Percentiles rank a stretch among this genome's conserved stretches.
Conservation (phyloP, 108 stramenopile genomes). For the Skeletonema menzelii region DNA sequence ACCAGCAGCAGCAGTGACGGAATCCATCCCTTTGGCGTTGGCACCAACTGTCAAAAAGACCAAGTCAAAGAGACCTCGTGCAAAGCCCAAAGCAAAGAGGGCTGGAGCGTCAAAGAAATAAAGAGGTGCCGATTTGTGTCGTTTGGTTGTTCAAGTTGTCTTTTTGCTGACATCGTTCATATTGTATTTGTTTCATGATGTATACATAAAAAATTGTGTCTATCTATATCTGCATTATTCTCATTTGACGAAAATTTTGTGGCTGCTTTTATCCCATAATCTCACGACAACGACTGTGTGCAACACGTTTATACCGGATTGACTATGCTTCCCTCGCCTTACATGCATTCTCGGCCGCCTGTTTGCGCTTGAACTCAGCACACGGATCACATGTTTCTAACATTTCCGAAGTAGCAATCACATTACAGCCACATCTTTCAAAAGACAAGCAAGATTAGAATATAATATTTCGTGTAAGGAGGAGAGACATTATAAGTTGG, state of each 20-base stretch:
- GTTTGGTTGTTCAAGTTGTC: no score
- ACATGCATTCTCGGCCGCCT: constrained; percentile 3
- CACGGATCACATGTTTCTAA: constrained; percentile 19
- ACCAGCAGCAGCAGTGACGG: not conserved
- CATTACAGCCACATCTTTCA: constrained; percentile 18
- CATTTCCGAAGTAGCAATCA: not conserved
- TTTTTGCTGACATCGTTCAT: no score
- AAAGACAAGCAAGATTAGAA: not conserved
- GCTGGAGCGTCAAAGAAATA: not conserved
- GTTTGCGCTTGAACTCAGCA: constrained; percentile 9
- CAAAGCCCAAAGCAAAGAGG: not conserved
- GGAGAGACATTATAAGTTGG: not conserved
- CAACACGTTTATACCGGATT: no score
- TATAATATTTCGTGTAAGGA: not conserved
- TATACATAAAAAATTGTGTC: not conserved
- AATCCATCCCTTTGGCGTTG: not conserved
- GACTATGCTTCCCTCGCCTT: constrained; percentile 9
- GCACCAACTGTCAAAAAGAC: not conserved
- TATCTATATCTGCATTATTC: no score
- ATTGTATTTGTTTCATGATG: not conserved
- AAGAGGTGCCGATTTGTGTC: not conserved
- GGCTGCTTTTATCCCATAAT: not conserved
- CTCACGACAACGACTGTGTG: not conserved
- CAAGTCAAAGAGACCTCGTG: not conserved
- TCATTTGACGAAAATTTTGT: no score